Conservation (phyloP, 148 eudicot genomes). For the Vaccinium corymbosum region DNA sequence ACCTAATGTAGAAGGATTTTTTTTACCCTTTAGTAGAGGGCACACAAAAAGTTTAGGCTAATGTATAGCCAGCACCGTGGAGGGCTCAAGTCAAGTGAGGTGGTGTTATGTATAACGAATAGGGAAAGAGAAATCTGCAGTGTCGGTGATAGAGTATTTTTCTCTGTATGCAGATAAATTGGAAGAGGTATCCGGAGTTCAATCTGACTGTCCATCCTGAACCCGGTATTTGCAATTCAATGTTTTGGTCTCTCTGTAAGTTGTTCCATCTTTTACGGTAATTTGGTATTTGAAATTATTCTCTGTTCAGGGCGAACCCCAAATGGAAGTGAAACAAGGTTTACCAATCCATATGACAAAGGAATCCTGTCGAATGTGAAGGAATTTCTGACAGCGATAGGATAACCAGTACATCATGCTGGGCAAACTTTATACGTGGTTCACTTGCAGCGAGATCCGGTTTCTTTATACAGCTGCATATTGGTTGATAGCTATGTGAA, state of each 20-base stretch:
- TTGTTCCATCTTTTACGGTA: not conserved
- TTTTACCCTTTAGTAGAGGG: not conserved
- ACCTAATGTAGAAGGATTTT: not conserved
- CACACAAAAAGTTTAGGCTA: not conserved
- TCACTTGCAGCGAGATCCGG: not conserved
- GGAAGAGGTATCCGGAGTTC: conserved; percentile 80
- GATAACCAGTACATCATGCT: not conserved
- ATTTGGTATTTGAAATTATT: not conserved
- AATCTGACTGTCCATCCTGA: conserved; percentile 27
- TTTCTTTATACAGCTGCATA: not conserved
- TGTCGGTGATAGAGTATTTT: not conserved
- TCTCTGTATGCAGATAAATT: conserved; percentile 52
- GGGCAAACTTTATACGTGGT: not conserved
- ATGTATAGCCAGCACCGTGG: conserved; percentile 16
- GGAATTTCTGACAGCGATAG: conserved; percentile 34
- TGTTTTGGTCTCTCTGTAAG: not conserved
- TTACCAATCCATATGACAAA: conserved; percentile 62
- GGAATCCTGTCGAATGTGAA: conserved; percentile 49
- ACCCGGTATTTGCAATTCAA: conserved; percentile 12
- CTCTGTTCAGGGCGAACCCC: conserved; percentile 37
- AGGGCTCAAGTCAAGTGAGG: not conserved
- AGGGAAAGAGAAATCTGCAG: not conserved
- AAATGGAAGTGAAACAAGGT: conserved; percentile 19
- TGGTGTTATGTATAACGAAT: not conserved
- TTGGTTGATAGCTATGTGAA: not conserved